These are phyloP conservation scores for Trichoderma koningiopsis DNA, from an alignment of 2,329 filamentous ascomycete species.

Conservation along the genomic window DNA sequence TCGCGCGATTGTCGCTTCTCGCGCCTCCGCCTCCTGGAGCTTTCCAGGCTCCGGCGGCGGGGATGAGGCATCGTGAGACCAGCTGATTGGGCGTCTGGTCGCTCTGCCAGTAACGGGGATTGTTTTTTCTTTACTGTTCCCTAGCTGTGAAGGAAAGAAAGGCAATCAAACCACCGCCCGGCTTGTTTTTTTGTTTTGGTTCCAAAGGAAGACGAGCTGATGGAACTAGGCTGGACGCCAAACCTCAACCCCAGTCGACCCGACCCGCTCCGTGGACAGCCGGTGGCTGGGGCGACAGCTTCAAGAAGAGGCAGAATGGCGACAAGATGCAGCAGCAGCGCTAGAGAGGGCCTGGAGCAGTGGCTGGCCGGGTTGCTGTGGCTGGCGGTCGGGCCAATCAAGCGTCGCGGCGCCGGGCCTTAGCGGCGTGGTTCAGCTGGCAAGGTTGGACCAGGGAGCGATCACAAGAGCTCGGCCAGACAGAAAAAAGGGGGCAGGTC, in stretches of 20 bases:
- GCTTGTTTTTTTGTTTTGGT: constrained; percentile 25
- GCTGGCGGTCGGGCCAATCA: constrained; percentile 20
- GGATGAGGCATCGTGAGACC: constrained; percentile 56
- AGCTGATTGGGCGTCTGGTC: constrained; percentile 18
- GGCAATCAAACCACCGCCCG: neutral
- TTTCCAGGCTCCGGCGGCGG: constrained; percentile 59
- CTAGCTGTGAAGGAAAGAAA: constrained; percentile 18
- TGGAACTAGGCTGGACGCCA: constrained; percentile 22
- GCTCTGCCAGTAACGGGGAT: neutral
- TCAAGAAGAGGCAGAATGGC: neutral
- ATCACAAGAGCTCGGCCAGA: constrained; percentile 18
- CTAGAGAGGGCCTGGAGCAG: constrained; percentile 7
- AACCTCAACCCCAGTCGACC: constrained; percentile 22
- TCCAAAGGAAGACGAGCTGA: constrained; percentile 13
- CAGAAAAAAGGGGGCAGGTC: constrained; percentile 16
- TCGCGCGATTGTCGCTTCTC: constrained; percentile 40
- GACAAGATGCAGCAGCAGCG: neutral
- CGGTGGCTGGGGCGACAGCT: constrained; percentile 26
- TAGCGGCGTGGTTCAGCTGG: constrained; percentile 25
- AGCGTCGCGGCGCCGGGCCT: neutral
- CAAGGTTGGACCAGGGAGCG: constrained; percentile 1
- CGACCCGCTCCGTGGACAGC: constrained; percentile 24
- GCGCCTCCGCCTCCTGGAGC: constrained; percentile 52
- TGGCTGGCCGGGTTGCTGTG: constrained; percentile 6
- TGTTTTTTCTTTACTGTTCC: neutral